These are phyloP conservation scores for Aspergillus nidulans DNA, from an alignment of 495 filamentous ascomycete genomes.

Conservation along the genomic window DNA sequence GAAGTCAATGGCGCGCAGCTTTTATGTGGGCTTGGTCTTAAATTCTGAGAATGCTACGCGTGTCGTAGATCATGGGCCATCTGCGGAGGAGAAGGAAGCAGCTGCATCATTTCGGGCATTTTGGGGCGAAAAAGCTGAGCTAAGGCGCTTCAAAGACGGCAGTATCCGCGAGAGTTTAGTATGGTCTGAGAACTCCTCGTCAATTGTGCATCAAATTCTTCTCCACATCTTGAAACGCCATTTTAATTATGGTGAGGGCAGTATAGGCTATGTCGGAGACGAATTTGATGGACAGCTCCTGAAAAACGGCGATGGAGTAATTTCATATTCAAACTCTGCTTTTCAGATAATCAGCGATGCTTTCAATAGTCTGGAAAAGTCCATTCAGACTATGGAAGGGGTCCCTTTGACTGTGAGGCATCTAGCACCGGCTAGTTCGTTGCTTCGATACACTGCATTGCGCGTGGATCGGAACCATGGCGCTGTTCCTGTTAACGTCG, in stretches of 20 bases:
- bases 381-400: slow-evolving; percentile 68
- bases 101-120: slow-evolving; percentile 45
- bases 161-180: slow-evolving; percentile 64
- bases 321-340: slow-evolving; percentile 32
- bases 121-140: slow-evolving; percentile 52
- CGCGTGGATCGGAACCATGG: slow-evolving; percentile 31
- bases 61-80: slow-evolving; percentile 78
- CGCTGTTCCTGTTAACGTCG: slow-evolving; percentile 54
- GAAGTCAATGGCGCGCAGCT: slow-evolving; percentile 21
- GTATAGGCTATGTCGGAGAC: slow-evolving; percentile 57
- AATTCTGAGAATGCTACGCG: slow-evolving; percentile 66
- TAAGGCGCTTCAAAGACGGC: slow-evolving; percentile 53
- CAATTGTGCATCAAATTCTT: slow-evolving; percentile 75
- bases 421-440: slow-evolving; percentile 63
- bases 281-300: slow-evolving; percentile 55
- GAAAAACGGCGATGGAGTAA: slow-evolving; percentile 30
- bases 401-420: slow-evolving; percentile 78
- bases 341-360: slow-evolving; percentile 58
- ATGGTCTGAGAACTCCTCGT: slow-evolving; percentile 61
- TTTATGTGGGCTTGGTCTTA: slow-evolving; percentile 66
- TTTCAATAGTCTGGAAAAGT: slow-evolving; percentile 66
- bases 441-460: slow-evolving; percentile 69
- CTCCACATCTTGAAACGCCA: slow-evolving; percentile 66
- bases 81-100: slow-evolving; percentile 65
- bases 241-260: slow-evolving; percentile 47